Conservation (phyloP, 371 early-diverging fungal species). For the Syncephalastrum monosporum region DNA sequence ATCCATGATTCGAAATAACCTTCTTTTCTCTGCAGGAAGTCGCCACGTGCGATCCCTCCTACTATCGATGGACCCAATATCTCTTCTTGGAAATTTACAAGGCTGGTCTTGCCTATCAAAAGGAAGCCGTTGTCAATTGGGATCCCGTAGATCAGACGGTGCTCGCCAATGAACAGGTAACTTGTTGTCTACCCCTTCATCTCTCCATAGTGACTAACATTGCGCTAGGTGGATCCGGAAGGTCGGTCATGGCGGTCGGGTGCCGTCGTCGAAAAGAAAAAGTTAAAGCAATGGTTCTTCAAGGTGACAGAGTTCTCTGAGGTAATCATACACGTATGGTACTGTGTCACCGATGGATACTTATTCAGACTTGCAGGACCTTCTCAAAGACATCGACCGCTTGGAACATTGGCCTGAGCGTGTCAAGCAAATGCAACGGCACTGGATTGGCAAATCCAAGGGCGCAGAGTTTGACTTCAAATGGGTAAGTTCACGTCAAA, state of each 20-base stretch:
- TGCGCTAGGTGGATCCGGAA: constrained; percentile 73
- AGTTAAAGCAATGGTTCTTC: constrained; percentile 92
- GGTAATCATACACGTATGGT: constrained; percentile 28
- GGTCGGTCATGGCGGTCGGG: constrained; percentile 93
- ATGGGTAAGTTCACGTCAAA: constrained; percentile 22
- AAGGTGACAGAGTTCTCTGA: constrained; percentile 85
- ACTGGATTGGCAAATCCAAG: constrained; percentile 90
- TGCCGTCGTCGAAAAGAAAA: constrained; percentile 86
- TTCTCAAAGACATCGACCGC: constrained; percentile 73
- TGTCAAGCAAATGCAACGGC: constrained; percentile 87
- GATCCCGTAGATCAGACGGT: constrained; percentile 96
- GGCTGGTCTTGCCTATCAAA: constrained; percentile 83
- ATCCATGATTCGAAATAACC: not conserved
- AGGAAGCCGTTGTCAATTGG: constrained; percentile 93
- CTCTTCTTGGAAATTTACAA: constrained; percentile 79
- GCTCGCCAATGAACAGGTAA: constrained; percentile 91
- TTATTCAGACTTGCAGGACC: constrained; percentile 45
- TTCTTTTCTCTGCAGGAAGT: constrained; percentile 58
- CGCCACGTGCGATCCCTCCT: constrained; percentile 81
- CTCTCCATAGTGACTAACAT: too few relatives aligned
- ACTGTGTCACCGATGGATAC: not conserved
- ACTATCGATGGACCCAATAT: constrained; percentile 92
- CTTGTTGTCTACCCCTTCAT: too few relatives aligned
- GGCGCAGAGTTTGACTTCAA: constrained; percentile 80
- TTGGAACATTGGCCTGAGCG: constrained; percentile 86